Evolutionary conservation across 345 rosid species (phyloP).

Genomic region (Eucalyptus grandis): DNA sequence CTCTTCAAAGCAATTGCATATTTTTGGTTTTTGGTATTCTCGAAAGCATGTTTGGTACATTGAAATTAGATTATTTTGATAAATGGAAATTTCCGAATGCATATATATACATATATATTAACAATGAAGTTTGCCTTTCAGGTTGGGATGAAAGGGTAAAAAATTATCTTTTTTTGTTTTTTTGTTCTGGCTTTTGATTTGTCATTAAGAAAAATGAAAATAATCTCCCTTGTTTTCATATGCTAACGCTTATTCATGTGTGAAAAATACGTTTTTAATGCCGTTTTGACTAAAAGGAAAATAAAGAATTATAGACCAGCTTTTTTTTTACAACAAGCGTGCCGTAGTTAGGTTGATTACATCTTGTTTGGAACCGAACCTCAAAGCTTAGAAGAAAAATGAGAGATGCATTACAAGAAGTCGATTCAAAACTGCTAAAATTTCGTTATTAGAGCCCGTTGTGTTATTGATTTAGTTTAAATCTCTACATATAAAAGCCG

Average conservation of each 20-base stretch:
- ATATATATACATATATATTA: not conserved
- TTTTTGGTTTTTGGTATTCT: not conserved
- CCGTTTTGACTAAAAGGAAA: not conserved
- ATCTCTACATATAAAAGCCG: not conserved
- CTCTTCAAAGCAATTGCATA: not conserved
- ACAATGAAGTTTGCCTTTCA: not conserved
- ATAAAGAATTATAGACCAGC: not conserved
- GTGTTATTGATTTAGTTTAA: not conserved
- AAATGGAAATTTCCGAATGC: not conserved
- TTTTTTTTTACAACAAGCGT: not conserved
- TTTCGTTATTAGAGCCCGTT: fast-evolving
- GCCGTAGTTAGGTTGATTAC: not conserved
- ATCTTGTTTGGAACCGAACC: not conserved
- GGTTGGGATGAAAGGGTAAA: not conserved
- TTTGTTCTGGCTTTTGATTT: not conserved
- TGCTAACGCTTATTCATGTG: not conserved
- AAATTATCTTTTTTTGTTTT: not conserved
- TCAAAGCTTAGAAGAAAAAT: not conserved
- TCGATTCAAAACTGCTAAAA: not conserved
- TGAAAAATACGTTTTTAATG: not conserved
- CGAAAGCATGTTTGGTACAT: not conserved
- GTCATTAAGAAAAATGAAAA: not conserved
- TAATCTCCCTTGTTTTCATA: not conserved
- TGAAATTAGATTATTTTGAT: not conserved
- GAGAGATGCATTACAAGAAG: not conserved